Evolutionary conservation across 2,329 filamentous ascomycete genomes (phyloP).

Genomic region (Sordariomycetes sp.): DNA sequence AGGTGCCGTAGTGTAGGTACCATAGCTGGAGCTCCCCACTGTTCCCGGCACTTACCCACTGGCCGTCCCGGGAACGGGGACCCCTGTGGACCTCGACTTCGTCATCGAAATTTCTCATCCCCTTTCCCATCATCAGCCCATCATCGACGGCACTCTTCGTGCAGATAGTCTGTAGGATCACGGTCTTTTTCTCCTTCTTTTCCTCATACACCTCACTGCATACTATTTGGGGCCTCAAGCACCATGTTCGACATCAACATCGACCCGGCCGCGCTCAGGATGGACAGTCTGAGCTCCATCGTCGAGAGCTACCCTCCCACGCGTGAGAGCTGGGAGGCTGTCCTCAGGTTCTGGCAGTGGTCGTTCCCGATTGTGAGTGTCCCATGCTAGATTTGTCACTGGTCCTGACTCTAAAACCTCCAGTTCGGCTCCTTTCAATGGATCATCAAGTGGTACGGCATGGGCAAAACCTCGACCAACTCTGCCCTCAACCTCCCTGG

Average conservation of each 20-base stretch:
- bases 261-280: background rate
- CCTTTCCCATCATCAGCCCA: too few relatives aligned
- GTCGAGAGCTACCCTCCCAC: conserved; percentile 47
- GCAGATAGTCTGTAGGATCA: too few relatives aligned
- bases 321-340: conserved; percentile 45
- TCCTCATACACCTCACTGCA: too few relatives aligned
- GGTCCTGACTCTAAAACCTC: background rate
- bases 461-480: conserved; percentile 78
- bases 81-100: too few relatives aligned
- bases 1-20: too few relatives aligned
- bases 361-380: conserved; percentile 39
- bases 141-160: too few relatives aligned
- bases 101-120: too few relatives aligned
- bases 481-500: conserved; percentile 81
- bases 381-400: background rate
- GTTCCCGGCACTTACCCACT: too few relatives aligned
- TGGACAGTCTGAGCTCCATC: conserved; percentile 13
- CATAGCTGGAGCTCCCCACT: too few relatives aligned
- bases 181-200: too few relatives aligned
- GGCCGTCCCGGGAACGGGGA: too few relatives aligned
- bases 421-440: conserved; percentile 61
- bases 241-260: background rate
- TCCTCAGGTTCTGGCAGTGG: conserved; percentile 44
- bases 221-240: too few relatives aligned
- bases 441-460: conserved; percentile 71